A percentile compares a stretch with the other conserved stretches of the same genome.
phyloP scores from a whole-genome alignment of 495 filamentous ascomycete species.

The Penicillium longicatenatum region DNA sequence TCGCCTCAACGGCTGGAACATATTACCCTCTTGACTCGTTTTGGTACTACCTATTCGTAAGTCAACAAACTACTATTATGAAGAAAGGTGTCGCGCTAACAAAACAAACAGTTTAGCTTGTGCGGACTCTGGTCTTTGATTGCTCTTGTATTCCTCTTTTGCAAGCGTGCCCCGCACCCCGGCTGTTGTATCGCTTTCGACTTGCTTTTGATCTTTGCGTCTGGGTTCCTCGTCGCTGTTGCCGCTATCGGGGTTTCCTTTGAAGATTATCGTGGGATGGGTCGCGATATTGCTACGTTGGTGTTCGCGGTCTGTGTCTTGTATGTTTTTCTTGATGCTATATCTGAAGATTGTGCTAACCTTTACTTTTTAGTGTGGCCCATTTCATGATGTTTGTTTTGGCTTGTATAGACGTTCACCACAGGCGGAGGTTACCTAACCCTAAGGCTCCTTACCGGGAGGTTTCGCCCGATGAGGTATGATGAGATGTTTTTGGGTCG shows the following conservation, averaged over 20 bases:
- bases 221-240: not conserved
- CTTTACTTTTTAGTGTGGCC: not conserved
- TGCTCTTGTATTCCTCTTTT: not conserved
- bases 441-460: not conserved
- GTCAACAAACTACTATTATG: not conserved
- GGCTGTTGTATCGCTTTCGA: constrained; percentile 1
- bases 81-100: not conserved
- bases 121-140: constrained; percentile 1
- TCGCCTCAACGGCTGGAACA: not conserved
- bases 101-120: not conserved
- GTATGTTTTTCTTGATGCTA: not conserved
- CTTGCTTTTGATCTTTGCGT: not conserved
- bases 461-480: not conserved
- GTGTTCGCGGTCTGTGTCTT: not conserved
- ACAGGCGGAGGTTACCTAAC: not conserved
- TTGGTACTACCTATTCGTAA: constrained; percentile 1
- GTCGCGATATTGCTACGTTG: not conserved
- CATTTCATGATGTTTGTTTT: constrained; percentile 1
- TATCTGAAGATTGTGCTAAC: not conserved
- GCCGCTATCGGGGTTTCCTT: not conserved
- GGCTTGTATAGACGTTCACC: constrained; percentile 2
- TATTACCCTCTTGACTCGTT: not conserved
- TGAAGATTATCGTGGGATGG: not conserved
- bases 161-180: constrained; percentile 1
- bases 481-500: not conserved